Base-by-base conservation (phyloP, 257 asterid species). In the Orobanche coerulescens region DNA sequence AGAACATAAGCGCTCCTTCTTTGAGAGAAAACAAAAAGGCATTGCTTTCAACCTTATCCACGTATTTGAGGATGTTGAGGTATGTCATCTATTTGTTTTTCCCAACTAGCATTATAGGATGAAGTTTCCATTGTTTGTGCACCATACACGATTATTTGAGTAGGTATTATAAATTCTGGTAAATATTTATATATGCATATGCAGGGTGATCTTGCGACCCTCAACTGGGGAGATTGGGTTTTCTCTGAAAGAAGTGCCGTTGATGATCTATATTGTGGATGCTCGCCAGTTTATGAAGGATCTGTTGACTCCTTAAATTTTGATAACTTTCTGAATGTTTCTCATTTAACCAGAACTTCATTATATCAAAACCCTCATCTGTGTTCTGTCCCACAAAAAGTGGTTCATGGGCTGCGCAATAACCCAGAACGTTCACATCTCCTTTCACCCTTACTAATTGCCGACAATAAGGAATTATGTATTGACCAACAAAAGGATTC, bases 171-270 rank as follows among this genome's bases (percentile, higher is more conserved):
- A 44, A 31, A 39, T 62, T 55, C 48, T 67, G 26, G 23, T 59
- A 40, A 59, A 61, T 15, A 56, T 50, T 53, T 3, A 19, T 20
- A 77, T 58, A 40, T 70, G 48, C 68, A 59, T 57, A 62, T 70
- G 75, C 87, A 92, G 95, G 87, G 78, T 60, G 82, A 75, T 65
- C 71, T 64, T 44, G 44, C 30, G 24, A 68, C 76, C 52, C 74
- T 79, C 46, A 83, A 83, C 37, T 93, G 98, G 98, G 85, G 84
- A 46, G 75, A 76, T 44, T 89, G 90, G 97, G 64, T 28, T 42
- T 76, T 93, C 69, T 75, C 83, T 56, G 95, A 83, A 67, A 75
- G 67, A 68, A 71, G 70, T 26, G 50, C 36, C 74, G 25, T 9
- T 65, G 72, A 23, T 62, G 69, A 71, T 68, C 77, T 67, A 55